Evolutionary conservation across 305 asterid genomes (phyloP).

Genomic region (Fraxinus angustifolia): DNA sequence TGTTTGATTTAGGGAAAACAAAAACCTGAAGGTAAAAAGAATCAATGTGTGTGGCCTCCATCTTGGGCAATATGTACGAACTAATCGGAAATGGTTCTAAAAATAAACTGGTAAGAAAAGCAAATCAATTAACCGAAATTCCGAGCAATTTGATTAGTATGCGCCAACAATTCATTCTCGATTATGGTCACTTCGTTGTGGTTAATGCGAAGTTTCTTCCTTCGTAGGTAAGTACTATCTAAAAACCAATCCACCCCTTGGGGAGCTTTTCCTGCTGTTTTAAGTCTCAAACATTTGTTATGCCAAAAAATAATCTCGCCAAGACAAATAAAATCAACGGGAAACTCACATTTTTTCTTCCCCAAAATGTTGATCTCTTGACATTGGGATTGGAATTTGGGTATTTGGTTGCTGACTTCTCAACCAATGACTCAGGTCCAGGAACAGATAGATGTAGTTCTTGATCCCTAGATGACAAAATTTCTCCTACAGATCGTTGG

Average conservation of each 20-base stretch:
- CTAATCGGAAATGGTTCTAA: background rate
- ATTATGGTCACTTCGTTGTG: slow-evolving; percentile 9
- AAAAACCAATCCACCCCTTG: slow-evolving; percentile 8
- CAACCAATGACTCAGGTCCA: slow-evolving; percentile 52
- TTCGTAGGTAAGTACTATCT: slow-evolving; percentile 5
- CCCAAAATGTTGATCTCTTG: slow-evolving; percentile 87
- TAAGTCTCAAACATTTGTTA: slow-evolving; percentile 8
- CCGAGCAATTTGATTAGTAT: slow-evolving; percentile 16
- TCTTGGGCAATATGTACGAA: background rate
- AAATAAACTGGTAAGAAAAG: slow-evolving; percentile 1
- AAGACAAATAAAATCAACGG: slow-evolving; percentile 1
- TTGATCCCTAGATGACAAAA: slow-evolving; percentile 71
- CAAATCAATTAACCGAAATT: slow-evolving; percentile 6
- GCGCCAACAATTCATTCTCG: slow-evolving; percentile 4
- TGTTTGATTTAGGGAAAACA: slow-evolving; percentile 5
- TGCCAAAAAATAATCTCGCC: slow-evolving; percentile 8
- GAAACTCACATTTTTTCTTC: slow-evolving; percentile 74
- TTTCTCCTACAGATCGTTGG: slow-evolving; percentile 76
- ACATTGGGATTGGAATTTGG: slow-evolving; percentile 47
- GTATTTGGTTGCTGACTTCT: slow-evolving; percentile 50
- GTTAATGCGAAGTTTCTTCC: slow-evolving; percentile 12
- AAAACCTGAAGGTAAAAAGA: background rate
- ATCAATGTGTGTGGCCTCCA: background rate
- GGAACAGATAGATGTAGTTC: slow-evolving; percentile 57
- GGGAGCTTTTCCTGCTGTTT: background rate